Percentiles rank a stretch among this genome's conserved stretches.
Evolutionary conservation across 345 rosid genomes (phyloP).

Genomic region (Salix udensis): DNA sequence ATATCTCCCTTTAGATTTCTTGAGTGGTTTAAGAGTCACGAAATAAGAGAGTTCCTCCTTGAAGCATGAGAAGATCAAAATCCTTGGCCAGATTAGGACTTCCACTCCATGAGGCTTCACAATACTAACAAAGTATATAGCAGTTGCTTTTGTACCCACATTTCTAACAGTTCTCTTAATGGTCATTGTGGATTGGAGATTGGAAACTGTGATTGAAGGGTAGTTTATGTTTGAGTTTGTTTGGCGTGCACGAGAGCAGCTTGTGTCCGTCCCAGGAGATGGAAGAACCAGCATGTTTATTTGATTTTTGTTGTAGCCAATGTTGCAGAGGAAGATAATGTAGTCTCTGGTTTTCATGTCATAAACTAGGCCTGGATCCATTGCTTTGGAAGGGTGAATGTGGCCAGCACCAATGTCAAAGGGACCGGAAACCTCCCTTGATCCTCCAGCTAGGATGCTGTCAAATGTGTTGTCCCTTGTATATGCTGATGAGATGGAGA

Average conservation of each 20-base stretch:
- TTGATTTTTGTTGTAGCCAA: constrained; percentile 42
- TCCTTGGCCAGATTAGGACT: constrained; percentile 55
- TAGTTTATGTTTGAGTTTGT: constrained; percentile 48
- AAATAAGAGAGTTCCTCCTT: constrained; percentile 39
- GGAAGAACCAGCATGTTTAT: constrained; percentile 25
- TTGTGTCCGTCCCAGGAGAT: constrained; percentile 16
- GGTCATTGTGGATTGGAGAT: constrained; percentile 39
- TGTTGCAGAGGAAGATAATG: constrained; percentile 56
- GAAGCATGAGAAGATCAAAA: constrained; percentile 38
- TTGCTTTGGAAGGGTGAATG: constrained; percentile 51
- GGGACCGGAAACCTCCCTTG: constrained; percentile 34
- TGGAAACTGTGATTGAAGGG: constrained; percentile 55
- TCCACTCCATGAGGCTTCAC: constrained; percentile 53
- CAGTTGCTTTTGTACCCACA: constrained; percentile 40
- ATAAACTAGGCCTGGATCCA: constrained; percentile 69
- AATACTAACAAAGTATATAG: constrained; percentile 34
- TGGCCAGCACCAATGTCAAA: constrained; percentile 68
- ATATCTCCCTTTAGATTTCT: constrained; percentile 45
- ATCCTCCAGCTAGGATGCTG: constrained; percentile 38
- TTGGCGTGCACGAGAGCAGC: constrained; percentile 18
- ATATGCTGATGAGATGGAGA: constrained; percentile 24
- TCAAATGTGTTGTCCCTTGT: constrained; percentile 34
- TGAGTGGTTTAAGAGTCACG: constrained; percentile 43
- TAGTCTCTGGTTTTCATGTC: constrained; percentile 50
- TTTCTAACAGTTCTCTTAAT: constrained; percentile 49